phyloP scores from a whole-genome alignment of 2,329 filamentous ascomycete genomes.

The Truncatella angustata region DNA sequence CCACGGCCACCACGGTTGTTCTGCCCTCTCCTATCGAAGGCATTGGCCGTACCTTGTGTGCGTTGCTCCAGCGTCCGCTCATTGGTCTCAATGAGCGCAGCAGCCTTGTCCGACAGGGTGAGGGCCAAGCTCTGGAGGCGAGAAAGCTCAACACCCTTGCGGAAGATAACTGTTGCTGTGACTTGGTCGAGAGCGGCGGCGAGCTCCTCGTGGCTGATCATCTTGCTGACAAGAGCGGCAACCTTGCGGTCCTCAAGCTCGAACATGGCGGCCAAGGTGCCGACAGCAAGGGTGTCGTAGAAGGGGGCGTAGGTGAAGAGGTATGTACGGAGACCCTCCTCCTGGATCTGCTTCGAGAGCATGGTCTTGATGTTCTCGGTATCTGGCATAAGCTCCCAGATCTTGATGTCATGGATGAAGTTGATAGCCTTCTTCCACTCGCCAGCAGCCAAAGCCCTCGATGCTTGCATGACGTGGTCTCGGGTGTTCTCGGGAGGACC shows the following conservation, averaged over 20 bases:
- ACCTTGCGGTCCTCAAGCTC: slow-evolving; percentile 91
- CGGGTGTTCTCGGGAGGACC: slow-evolving; percentile 98
- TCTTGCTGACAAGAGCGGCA: slow-evolving; percentile 92
- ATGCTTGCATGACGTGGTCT: slow-evolving; percentile 98
- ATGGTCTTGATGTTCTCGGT: slow-evolving; percentile 92
- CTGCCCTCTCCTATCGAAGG: slow-evolving; percentile 87
- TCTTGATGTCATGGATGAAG: slow-evolving; percentile 98
- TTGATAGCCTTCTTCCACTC: slow-evolving; percentile 97
- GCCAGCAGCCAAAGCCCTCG: slow-evolving; percentile 91
- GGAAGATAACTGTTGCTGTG: slow-evolving; percentile 96
- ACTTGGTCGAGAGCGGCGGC: slow-evolving; percentile 96
- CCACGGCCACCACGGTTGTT: slow-evolving; percentile 62
- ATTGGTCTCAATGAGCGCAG: slow-evolving; percentile 92
- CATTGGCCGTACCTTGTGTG: slow-evolving; percentile 92
- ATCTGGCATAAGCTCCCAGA: slow-evolving; percentile 97
- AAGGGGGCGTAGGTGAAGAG: slow-evolving; percentile 99
- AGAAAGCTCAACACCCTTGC: slow-evolving; percentile 97
- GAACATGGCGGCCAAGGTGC: slow-evolving; percentile 89
- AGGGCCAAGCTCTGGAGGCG: slow-evolving; percentile 93
- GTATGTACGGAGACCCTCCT: slow-evolving; percentile 96
- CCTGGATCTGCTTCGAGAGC: slow-evolving; percentile 97
- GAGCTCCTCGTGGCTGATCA: slow-evolving; percentile 99
- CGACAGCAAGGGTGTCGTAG: slow-evolving; percentile 92
- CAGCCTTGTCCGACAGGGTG: slow-evolving; percentile 93
- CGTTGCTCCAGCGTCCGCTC: slow-evolving; percentile 96